Evolutionary conservation across 2,329 filamentous ascomycete genomes (phyloP).

Genomic region (Fusarium palustre): DNA sequence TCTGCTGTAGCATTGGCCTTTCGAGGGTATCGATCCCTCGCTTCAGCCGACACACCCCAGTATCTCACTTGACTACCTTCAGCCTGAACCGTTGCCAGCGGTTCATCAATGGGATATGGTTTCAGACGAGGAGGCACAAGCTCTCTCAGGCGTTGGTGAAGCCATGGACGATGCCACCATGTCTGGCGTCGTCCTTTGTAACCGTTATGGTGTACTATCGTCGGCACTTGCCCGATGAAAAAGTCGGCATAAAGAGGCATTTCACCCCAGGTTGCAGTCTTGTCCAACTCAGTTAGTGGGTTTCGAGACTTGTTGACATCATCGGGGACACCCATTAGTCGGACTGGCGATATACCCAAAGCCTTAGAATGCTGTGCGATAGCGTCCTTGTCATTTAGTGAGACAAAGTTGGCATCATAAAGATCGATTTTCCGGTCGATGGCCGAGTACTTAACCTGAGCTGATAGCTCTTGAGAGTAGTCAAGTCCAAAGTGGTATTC

Average conservation of each 20-base stretch:
- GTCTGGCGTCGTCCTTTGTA: neutral
- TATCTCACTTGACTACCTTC: neutral
- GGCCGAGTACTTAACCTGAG: neutral
- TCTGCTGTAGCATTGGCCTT: neutral
- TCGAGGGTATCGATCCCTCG: neutral
- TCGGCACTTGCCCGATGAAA: neutral
- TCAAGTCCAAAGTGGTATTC: neutral
- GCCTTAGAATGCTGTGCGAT: neutral
- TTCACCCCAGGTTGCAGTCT: neutral
- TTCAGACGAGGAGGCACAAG: neutral
- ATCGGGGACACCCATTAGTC: neutral
- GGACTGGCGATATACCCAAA: neutral
- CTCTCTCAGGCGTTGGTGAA: neutral
- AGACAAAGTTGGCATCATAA: neutral
- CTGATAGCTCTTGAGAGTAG: neutral
- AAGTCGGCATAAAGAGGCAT: slow-evolving; percentile 12
- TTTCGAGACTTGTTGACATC: neutral
- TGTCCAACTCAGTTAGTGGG: neutral
- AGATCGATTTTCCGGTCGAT: neutral
- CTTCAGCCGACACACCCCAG: slow-evolving; percentile 6
- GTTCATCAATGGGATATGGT: neutral
- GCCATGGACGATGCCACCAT: slow-evolving; percentile 19
- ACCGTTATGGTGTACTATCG: neutral
- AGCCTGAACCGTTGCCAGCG: neutral
- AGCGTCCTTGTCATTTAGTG: neutral